Base-by-base conservation (phyloP, 176 grass and related monocot species). In the Tillandsia fasciculata region DNA sequence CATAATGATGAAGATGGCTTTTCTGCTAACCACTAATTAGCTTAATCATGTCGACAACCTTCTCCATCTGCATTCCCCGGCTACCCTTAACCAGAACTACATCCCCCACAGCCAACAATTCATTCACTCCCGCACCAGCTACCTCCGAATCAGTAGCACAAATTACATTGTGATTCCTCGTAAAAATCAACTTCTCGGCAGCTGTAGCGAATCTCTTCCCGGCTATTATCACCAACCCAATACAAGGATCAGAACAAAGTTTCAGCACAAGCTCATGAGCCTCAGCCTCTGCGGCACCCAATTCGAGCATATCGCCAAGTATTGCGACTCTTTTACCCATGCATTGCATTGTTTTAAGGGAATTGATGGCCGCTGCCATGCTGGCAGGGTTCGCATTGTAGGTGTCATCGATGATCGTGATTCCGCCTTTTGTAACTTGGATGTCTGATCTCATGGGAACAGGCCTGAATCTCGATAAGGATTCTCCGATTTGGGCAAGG, bases 271-370 rank as follows among this genome's bases (percentile, higher is more conserved):
- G 64, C 64, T 67, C 64, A 9, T 67, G 64, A 47, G 64, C 64
- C 24, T n/a, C 64, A 48, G 64, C 64, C 64, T 67, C 64, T 10
- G 64, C 64, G 0, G 11, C 64, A 48, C 64, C 64, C 12, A 67
- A 15, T 18, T 67, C 64, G 8, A 67, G 64, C 64, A 67, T 67
- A 67, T 67, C 64, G n/a, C 64, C 64, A 13, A 67, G 64, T 67
- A 67, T 67, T 6, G 64, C 64, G 10, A 67, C 64, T 2, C 64
- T 67, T 67, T 67, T 67, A n/a, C 64, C 64, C 14, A 47, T 47
- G 14, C 64, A 67, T 47, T 67, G 28, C 64, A 67, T 67, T n/a
- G 64, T 47, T 42, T 67, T 49, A 15, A 67, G 29, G 8, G 9
- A 48, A 15, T 49, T 67, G 29, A 67, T 67, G 2, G 64, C 64